Base-by-base conservation (phyloP, 2,329 filamentous ascomycete species). In the Ramularia endophylla region DNA sequence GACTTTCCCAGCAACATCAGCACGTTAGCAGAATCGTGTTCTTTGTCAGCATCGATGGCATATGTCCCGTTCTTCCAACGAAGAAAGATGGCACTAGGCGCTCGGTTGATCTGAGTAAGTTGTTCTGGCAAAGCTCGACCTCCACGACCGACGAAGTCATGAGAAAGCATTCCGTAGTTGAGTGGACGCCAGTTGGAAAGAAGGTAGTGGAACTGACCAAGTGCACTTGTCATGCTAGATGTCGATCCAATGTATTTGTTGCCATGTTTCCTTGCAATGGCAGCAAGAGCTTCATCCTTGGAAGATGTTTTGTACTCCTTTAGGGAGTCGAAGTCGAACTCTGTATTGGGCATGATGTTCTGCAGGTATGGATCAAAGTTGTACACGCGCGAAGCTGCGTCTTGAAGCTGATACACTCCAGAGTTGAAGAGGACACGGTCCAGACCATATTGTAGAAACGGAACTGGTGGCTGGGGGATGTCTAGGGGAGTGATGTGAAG, bases 281-380 rank as follows among this genome's bases (percentile, higher is more conserved):
- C 61, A n/a, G 82, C 74, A 9, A 98, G 72, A 4, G 73, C 78
- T 5, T 68, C 65, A 59, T 98, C 92, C 60, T 85, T 81, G 8
- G 90, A 97, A 0, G 92, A 95, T 0, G 89, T 95, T 50, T 95
- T 80, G 63, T 95, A 98, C 48, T 81, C 75, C 61, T 85, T 87
- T 40, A 98, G 65, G 3, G 87, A 81, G 43, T 85, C 77, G 63
- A 94, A 98, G 58, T 98, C 87, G 58, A 98, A 98, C 58, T 98
- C 87, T 2, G 78, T 71, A 12, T 92, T 81, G 2, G 92, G 89
- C 87, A 97, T 97, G 55, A 98, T 94, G 38, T 80, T 81, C 46
- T 88, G 80, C 15, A 98, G 74, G 58, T 95, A 95, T 0, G 94
- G 92, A 59, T 98, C 90, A 56, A 98, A 98, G 62, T 98, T 98